Evolutionary conservation across 164 flowering plant species (phyloP).

Genomic region (Berberis vulgaris): DNA sequence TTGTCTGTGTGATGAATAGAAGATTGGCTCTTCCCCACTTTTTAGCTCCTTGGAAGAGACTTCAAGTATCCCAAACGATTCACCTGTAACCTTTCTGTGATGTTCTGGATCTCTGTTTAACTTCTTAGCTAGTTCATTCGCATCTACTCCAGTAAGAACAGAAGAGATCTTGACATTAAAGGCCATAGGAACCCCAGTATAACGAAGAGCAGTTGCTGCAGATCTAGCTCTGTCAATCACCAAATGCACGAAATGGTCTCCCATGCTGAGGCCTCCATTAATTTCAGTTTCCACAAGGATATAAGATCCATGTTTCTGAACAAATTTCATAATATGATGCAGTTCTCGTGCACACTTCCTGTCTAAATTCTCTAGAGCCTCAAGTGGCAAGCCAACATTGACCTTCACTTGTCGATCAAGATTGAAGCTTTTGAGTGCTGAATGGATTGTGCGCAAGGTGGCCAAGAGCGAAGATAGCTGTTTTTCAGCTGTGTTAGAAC

Average conservation of each 20-base stretch:
- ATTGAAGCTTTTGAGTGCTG: constrained; percentile 15
- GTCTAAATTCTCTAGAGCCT: constrained; percentile 19
- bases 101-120: background rate
- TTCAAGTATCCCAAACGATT: background rate
- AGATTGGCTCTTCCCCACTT: background rate
- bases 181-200: background rate
- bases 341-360: constrained; percentile 12
- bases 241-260: no score
- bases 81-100: background rate
- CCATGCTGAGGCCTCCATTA: no score
- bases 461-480: constrained; percentile 16
- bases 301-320: constrained; percentile 11
- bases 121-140: background rate
- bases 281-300: background rate
- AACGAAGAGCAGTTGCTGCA: constrained; percentile 1
- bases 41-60: background rate
- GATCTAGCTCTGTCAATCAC: background rate
- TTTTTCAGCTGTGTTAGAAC: background rate
- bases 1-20: background rate
- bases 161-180: background rate
- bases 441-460: constrained; percentile 26
- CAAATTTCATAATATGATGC: constrained; percentile 10
- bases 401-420: constrained; percentile 20
- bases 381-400: constrained; percentile 22
- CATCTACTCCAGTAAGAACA: background rate